Evolutionary conservation across 2,329 filamentous ascomycete species (phyloP), one percentile per base, ranked within the genome.

Genomic region (Cladosporium oxysporum): DNA sequence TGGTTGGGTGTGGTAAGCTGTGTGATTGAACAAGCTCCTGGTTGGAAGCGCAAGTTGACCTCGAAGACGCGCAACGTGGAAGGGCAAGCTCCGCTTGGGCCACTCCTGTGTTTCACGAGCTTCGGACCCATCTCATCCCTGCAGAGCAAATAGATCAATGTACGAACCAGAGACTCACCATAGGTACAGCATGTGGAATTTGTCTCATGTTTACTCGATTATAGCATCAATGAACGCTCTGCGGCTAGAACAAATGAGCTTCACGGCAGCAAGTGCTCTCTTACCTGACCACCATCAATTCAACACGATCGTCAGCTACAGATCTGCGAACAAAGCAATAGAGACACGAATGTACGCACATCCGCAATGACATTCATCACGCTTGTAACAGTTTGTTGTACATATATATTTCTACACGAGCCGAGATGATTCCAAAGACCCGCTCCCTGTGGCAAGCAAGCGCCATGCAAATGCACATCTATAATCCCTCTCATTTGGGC

Each of bases 1-100:
- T 78, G 16, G 52, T 55, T n/a, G 18, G 12, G 52, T 31, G 60
- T 60, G 59, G 60, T 58, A 33, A 44, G 31, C 58, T 21, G 12
- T 61, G 28, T 23, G 59, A 31, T 41, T 35, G 14, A 33, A 58
- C 29, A 28, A 55, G 28, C 28, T 33, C 16, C 52, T 55, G 33
- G 52, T 55, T 52, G 23, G 14, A 57, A 57, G 23, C 26, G 53
- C 29, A 37, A 33, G 52, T 7, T 33, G 52, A 35, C 52, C n/a
- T 31, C 28, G 18, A 31, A 16, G 31, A 58, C 31, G 55, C 29
- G 31, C 53, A 33, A 41, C 55, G 52, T 55, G 52, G 52, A 55
- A 33, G 29, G 11, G 52, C 16, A 55, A 55, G 52, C 52, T 55
- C 52, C 28, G 52, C 28, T 47, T 47, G 41, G 41, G 41, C 41